Evolutionary conservation across 495 filamentous ascomycete species (phyloP), one percentile per base, ranked within the genome.

Genomic region (Xylaria grammica): DNA sequence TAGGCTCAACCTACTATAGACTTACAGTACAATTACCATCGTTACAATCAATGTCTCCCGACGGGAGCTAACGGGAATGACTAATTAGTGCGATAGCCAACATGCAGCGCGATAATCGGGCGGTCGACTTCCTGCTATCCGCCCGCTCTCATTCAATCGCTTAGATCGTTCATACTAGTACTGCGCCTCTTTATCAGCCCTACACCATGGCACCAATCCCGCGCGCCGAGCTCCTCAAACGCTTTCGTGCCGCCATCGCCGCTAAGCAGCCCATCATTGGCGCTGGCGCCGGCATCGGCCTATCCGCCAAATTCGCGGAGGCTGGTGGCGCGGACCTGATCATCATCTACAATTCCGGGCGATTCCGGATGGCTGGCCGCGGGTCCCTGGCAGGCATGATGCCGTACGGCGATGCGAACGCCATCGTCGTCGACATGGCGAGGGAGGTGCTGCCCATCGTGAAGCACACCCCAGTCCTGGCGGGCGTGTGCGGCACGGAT

Each of bases 381-480:
- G 89, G 89, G 1, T 90, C 87, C 6, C 76, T 90, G n/a, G 88
- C 89, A 0, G 89, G 88, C 0, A 72, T 92, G 53, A 87, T 92
- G 83, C 89, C 88, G 1, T 92, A 90, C 75, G 85, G 87, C 8
- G 87, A 91, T 70, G 88, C 89, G 4, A 91, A 91, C 72, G 82
- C 84, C 24, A 85, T 90, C 17, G 88, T 90, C 0, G 71, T 90
- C 1, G 85, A 89, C 19, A 91, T 91, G 88, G 85, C 84, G 13
- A 77, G 65, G 60, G 87, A 87, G 74, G 81, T 89, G 42, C 75
- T 90, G 42, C 86, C 86, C 1, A 71, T 90, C 8, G 83, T 90
- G 26, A 64, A 82, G 29, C 68, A 84, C 54, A 87, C 86, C 0
- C 86, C 88, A 42, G 85, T 90, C 7, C 80, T 91, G 30, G 85